Percentiles rank a stretch among this genome's conserved stretches.
Evolutionary conservation across 495 filamentous ascomycete species (phyloP).

Genomic region (Aspergillus sclerotiicarbonarius): DNA sequence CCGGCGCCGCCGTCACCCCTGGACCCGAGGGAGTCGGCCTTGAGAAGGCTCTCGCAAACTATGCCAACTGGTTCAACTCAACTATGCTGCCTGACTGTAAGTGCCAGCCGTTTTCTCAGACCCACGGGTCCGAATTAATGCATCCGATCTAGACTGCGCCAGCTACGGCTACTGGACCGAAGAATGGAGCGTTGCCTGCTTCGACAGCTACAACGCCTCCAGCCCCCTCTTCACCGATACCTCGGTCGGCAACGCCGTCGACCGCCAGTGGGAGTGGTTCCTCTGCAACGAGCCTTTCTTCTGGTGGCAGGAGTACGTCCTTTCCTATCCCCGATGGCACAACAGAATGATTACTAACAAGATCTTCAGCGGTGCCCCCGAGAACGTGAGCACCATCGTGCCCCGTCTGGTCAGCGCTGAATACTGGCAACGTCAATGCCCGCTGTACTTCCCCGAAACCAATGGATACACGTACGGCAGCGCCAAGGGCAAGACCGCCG

Average conservation of each 20-base stretch:
- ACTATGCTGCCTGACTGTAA: conserved; percentile 48
- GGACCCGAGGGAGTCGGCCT: conserved; percentile 51
- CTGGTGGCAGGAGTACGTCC: conserved; percentile 55
- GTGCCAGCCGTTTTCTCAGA: conserved; percentile 11
- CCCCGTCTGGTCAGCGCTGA: conserved; percentile 54
- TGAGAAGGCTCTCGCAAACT: conserved; percentile 52
- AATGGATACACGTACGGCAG: conserved; percentile 50
- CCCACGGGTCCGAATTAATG: too few relatives aligned
- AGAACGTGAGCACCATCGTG: conserved; percentile 41
- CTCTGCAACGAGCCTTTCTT: conserved; percentile 65
- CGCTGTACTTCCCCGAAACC: conserved; percentile 56
- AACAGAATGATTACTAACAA: not conserved
- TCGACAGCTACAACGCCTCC: conserved; percentile 55
- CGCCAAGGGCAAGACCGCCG: conserved; percentile 48
- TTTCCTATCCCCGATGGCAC: not conserved
- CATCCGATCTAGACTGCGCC: conserved; percentile 34
- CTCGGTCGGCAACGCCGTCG: conserved; percentile 44
- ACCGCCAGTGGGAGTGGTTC: conserved; percentile 66
- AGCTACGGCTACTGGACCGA: conserved; percentile 49
- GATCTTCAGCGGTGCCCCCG: conserved; percentile 46
- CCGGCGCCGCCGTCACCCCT: conserved; percentile 29
- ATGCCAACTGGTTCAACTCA: conserved; percentile 51
- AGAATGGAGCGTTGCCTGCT: conserved; percentile 49
- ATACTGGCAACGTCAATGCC: conserved; percentile 62
- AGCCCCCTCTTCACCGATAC: conserved; percentile 58